Evolutionary conservation across 73 alveolate species (phyloP).

Genomic region (Loxodes magnus): DNA sequence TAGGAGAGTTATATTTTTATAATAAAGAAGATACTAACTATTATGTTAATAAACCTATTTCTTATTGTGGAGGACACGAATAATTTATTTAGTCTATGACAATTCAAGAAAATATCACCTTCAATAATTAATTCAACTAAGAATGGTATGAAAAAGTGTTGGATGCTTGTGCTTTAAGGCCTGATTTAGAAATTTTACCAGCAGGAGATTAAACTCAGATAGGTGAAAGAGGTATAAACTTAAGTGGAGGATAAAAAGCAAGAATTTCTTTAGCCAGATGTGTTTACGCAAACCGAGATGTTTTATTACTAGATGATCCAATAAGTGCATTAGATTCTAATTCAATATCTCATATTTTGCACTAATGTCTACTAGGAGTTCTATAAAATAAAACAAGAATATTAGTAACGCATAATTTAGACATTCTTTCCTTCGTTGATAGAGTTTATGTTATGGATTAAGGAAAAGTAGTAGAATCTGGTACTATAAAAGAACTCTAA

Average conservation of each 20-base stretch:
- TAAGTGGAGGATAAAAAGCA: constrained; percentile 60
- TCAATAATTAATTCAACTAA: constrained; percentile 14
- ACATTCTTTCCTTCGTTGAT: constrained; percentile 51
- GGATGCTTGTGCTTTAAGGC: constrained; percentile 21
- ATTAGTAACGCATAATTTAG: constrained; percentile 75
- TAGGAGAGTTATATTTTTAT: constrained; percentile 17
- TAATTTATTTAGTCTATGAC: constrained; percentile 41
- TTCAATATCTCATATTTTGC: constrained; percentile 55
- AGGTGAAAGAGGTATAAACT: constrained; percentile 57
- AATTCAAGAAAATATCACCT: constrained; percentile 33
- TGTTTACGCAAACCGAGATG: constrained; percentile 32
- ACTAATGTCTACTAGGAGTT: constrained; percentile 35
- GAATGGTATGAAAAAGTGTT: constrained; percentile 24
- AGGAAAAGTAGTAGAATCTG: constrained; percentile 44
- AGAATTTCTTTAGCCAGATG: constrained; percentile 42
- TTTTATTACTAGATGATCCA: constrained; percentile 74
- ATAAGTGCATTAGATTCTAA: constrained; percentile 72
- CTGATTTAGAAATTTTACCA: constrained; percentile 30
- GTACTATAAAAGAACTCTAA: constrained; percentile 43
- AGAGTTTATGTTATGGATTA: constrained; percentile 52
- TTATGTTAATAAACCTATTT: constrained; percentile 7
- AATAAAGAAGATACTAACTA: constrained; percentile 14
- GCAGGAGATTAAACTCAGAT: constrained; percentile 48
- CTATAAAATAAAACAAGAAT: constrained; percentile 61
- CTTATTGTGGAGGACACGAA: constrained; percentile 15